A percentile compares a stretch with the other conserved stretches of the same genome.
phyloP scores from a whole-genome alignment of 2,329 filamentous ascomycete genomes.

The Talaromyces sp. region DNA sequence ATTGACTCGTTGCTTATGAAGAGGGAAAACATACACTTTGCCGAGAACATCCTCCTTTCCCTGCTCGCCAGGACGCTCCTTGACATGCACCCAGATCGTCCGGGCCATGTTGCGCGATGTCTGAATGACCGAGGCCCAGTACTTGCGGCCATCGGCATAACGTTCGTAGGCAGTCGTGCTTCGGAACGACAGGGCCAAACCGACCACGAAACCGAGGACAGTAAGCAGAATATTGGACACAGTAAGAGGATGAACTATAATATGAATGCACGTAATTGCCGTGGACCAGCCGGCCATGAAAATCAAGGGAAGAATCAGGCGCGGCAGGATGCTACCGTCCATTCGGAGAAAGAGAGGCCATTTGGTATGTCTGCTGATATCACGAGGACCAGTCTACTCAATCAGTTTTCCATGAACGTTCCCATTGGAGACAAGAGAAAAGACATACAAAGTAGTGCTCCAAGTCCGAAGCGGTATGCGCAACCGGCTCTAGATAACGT shows the following conservation, averaged over 20 bases:
- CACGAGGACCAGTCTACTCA: constrained; percentile 51
- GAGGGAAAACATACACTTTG: constrained; percentile 52
- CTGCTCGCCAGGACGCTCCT: constrained; percentile 56
- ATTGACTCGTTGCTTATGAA: neutral
- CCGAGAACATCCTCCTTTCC: constrained; percentile 65
- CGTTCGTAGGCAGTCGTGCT: constrained; percentile 73
- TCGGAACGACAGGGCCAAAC: constrained; percentile 73
- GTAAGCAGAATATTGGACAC: constrained; percentile 69
- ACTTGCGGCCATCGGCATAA: constrained; percentile 62
- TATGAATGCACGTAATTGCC: constrained; percentile 57
- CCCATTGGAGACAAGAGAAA: too few species aligned
- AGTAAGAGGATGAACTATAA: constrained; percentile 48
- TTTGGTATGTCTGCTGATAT: constrained; percentile 71
- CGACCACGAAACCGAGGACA: constrained; percentile 76
- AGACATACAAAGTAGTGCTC: constrained; percentile 59
- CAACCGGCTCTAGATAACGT: constrained; percentile 1
- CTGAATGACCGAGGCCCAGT: constrained; percentile 58
- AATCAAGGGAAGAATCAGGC: constrained; percentile 66
- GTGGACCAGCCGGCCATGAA: constrained; percentile 65
- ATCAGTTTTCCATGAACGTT: constrained; percentile 19
- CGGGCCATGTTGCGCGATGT: constrained; percentile 59
- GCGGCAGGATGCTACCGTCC: constrained; percentile 70
- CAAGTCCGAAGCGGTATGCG: constrained; percentile 40
- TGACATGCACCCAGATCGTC: constrained; percentile 75
- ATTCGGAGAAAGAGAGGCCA: constrained; percentile 72